Base-by-base conservation (phyloP, 2,329 filamentous ascomycete species). In the Penicillium sp. region DNA sequence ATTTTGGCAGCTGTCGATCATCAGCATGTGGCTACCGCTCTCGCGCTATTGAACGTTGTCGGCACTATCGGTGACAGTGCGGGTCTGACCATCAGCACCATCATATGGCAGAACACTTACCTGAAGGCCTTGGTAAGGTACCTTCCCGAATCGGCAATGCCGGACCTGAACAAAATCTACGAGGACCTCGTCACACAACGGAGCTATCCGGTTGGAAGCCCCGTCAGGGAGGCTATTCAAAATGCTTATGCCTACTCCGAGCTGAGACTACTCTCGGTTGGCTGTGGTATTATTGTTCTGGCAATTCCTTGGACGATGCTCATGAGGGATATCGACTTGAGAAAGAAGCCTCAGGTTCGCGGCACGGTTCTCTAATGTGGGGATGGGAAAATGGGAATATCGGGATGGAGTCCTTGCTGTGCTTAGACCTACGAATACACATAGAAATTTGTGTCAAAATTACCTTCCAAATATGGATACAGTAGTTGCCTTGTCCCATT, bases 61-160 rank as follows among this genome's bases (percentile, higher is more conserved):
- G 75, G 78, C 43, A 79, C 76, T 48, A 74, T 86, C 11, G 85
- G 83, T 18, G 77, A 74, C 11, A 79, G 81, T 1, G 68, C 84
- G 9, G 83, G 83, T 2, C 73, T 70, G 7, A 79, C 83, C 3
- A 78, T 87, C 43, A 77, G 83, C 2, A 77, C 76, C 0, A 83
- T 83, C 14, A 84, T 88, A 60, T 88, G 84, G 84, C 82, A 79
- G 0, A 78, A 80, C 53, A 79, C 81, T 0, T 82, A 87, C 67
- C 76, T 75, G 5, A 66, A 70, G 2, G 74, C 75, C 0, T 74
- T 86, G 5, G 56, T 57, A n/a, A 62, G 66, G 36, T 73, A 79
- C 52, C 72, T 85, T 0, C 81, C 82, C 4, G 54, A 46, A 6
- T 44, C 45, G 9, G 48, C 48, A 9, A 42, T 49, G n/a, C 36